Conservation (phyloP, 139 green algal species). For the Chlamydomonas sphaeroides region DNA sequence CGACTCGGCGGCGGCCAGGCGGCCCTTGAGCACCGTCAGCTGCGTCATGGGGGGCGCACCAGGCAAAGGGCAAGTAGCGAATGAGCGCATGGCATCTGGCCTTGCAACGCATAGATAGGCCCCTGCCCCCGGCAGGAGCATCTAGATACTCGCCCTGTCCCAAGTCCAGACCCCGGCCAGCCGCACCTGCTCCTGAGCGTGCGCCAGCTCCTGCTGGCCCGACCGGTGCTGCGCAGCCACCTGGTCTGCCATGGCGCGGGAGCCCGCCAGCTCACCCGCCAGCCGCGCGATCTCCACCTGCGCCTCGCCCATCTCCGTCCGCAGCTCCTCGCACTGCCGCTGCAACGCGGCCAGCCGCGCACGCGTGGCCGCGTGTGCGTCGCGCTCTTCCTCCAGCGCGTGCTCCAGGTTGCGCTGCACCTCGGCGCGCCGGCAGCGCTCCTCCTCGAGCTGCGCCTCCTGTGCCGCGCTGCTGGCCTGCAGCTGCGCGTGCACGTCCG, state of each 20-base stretch:
- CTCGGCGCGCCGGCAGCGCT: too few relatives aligned
- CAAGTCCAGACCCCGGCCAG: too few relatives aligned
- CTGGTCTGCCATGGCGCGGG: background rate
- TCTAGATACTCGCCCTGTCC: too few relatives aligned
- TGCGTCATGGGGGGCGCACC: too few relatives aligned
- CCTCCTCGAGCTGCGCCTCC: background rate
- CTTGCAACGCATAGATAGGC: too few relatives aligned
- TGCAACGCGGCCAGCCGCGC: background rate
- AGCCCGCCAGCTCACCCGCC: slow-evolving; percentile 4
- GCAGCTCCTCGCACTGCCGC: background rate
- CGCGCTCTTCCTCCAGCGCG: slow-evolving; percentile 10
- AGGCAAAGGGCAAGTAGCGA: background rate
- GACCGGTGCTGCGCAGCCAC: background rate
- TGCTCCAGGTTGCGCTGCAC: background rate
- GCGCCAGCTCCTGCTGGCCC: slow-evolving; percentile 8
- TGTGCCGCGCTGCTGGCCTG: background rate
- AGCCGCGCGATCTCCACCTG: background rate
- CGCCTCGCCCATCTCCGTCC: background rate
- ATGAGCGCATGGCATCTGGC: too few relatives aligned
- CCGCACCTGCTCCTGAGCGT: slow-evolving; percentile 12
- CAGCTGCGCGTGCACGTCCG: slow-evolving; percentile 2
- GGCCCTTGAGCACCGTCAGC: slow-evolving; percentile 17
- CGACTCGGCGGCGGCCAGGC: background rate
- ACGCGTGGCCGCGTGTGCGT: background rate
- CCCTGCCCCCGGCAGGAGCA: too few relatives aligned